A percentile compares a stretch with the other conserved stretches of the same genome.
Conservation (phyloP, 768 basidiomycete genomes). For the Pleurotus salmoneostramineus region DNA sequence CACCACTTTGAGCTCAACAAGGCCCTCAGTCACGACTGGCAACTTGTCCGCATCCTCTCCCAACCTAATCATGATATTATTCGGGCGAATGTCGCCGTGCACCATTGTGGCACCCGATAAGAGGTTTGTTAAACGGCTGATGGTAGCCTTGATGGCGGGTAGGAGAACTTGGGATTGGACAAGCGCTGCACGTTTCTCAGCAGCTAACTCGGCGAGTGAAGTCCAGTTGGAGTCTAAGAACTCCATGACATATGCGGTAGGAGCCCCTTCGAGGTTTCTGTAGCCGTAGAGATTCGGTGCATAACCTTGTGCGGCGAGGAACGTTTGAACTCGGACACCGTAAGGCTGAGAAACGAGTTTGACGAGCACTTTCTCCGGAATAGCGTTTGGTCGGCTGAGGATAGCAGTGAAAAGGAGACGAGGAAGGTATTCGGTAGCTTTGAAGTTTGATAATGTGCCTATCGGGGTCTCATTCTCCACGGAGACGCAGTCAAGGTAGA, state of each 20-base stretch:
- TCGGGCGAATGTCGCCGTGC: slow-evolving; percentile 1
- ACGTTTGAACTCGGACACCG: slow-evolving; percentile 24
- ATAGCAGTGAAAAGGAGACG: not conserved
- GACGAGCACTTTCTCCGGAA: slow-evolving; percentile 20
- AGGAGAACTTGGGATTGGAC: not conserved
- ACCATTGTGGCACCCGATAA: slow-evolving; percentile 20
- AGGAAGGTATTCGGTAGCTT: not conserved
- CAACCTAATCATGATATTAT: slow-evolving; percentile 6
- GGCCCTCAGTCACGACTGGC: not conserved
- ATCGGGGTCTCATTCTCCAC: not conserved
- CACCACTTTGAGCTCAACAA: not conserved
- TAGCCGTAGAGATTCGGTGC: slow-evolving; percentile 22
- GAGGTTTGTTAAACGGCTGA: not conserved
- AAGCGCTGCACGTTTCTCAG: no score
- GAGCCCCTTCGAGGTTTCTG: not conserved
- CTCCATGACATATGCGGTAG: slow-evolving; percentile 2
- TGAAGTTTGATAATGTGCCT: not conserved
- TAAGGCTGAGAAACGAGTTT: slow-evolving; percentile 33
- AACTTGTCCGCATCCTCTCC: not conserved
- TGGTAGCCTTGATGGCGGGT: not conserved
- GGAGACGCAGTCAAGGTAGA: slow-evolving; percentile 1
- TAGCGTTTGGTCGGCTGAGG: not conserved
- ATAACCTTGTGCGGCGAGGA: slow-evolving; percentile 21
- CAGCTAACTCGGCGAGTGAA: not conserved
- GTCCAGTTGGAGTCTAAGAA: not conserved